phyloP scores from a whole-genome alignment of 331 rosid species.

The Stylosanthes scabra region DNA sequence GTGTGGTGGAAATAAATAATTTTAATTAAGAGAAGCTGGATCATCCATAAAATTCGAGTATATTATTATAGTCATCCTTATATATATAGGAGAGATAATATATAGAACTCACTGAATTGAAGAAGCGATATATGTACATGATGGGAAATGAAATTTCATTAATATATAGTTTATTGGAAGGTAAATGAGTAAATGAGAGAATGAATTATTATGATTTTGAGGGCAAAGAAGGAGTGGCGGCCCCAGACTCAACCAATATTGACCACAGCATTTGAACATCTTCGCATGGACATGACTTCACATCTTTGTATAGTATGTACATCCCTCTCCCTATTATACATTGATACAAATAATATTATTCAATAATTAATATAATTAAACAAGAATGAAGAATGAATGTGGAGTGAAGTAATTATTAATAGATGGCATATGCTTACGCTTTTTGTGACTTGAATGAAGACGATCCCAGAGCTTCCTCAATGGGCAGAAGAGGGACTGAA shows the following conservation, averaged over 20 bases:
- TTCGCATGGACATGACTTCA: conserved; percentile 74
- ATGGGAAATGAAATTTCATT: conserved; percentile 4
- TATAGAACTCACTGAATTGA: no score
- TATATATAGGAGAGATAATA: no score
- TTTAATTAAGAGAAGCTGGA: background rate
- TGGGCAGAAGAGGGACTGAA: conserved; percentile 62
- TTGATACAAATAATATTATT: background rate
- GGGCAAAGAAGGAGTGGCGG: conserved; percentile 44
- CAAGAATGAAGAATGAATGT: background rate
- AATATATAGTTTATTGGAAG: background rate
- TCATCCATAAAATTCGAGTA: background rate
- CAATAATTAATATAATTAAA: no score
- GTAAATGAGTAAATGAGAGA: background rate
- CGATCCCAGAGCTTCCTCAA: conserved; percentile 80
- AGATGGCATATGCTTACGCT: conserved; percentile 39
- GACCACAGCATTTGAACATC: conserved; percentile 87
- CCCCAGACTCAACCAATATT: conserved; percentile 62
- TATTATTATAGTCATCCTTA: no score
- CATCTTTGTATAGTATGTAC: conserved; percentile 74
- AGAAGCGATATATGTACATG: background rate
- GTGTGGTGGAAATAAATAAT: no score
- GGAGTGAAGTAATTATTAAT: background rate
- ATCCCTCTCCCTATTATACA: conserved; percentile 62
- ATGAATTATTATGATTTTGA: conserved; percentile 28
- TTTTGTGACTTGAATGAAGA: conserved; percentile 57